These are phyloP conservation scores for Lactarius hengduanensis DNA, from an alignment of 768 basidiomycete genomes.

Conservation along the genomic window DNA sequence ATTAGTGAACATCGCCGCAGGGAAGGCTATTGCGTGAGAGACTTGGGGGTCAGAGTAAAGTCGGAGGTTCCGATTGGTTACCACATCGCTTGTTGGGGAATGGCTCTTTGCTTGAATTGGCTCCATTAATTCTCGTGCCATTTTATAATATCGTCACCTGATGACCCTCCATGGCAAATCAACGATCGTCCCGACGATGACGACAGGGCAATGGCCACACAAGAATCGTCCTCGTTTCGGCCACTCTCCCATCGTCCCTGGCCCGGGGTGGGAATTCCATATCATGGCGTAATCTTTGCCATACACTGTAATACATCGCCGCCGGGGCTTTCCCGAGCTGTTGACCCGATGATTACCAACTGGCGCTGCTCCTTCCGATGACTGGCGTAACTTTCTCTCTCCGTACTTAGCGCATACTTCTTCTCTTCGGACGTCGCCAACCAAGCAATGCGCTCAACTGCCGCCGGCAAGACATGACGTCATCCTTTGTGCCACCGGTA, in stretches of 20 bases:
- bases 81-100: constrained; percentile 12
- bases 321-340: background rate
- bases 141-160: constrained; percentile 6
- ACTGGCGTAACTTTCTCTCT: too few relatives aligned
- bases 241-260: background rate
- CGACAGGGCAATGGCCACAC: background rate
- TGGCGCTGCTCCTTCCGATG: background rate
- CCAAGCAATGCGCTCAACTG: too few relatives aligned
- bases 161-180: background rate
- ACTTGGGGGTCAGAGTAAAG: constrained; percentile 3
- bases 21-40: constrained; percentile 9
- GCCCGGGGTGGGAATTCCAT: background rate
- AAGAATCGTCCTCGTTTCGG: background rate
- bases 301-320: background rate
- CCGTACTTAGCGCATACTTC: background rate
- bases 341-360: background rate
- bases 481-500: background rate
- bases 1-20: background rate
- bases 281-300: background rate
- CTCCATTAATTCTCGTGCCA: constrained; percentile 7
- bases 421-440: background rate
- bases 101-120: too few relatives aligned
- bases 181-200: background rate
- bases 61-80: constrained; percentile 24
- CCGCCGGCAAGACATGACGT: background rate